These are phyloP conservation scores for Letharia columbiana DNA, from an alignment of 495 filamentous ascomycete species.

Conservation along the genomic window DNA sequence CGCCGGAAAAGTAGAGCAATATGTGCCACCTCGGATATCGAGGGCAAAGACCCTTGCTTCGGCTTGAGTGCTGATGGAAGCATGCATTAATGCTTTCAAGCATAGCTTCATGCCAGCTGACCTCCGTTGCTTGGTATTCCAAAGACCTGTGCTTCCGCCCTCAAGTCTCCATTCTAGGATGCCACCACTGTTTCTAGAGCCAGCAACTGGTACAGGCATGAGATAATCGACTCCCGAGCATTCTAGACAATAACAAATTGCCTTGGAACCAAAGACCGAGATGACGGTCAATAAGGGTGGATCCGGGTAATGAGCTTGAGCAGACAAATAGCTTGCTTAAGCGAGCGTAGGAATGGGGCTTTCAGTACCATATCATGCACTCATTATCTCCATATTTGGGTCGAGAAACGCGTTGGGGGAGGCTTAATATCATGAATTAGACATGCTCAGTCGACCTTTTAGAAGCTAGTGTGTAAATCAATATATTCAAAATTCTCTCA, in stretches of 20 bases:
- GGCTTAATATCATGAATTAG: background rate
- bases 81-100: background rate
- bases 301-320: background rate
- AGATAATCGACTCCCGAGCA: background rate
- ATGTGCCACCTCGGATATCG: too few relatives aligned
- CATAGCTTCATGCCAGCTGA: background rate
- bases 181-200: background rate
- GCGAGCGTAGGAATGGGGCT: background rate
- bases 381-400: background rate
- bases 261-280: background rate
- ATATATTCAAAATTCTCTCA: too few relatives aligned
- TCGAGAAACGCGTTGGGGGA: background rate
- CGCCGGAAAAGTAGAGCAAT: slow-evolving; percentile 44
- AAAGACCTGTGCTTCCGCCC: background rate
- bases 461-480: too few relatives aligned
- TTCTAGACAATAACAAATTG: background rate
- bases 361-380: background rate
- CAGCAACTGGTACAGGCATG: background rate
- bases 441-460: background rate
- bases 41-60: background rate
- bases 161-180: background rate
- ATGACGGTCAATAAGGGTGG: background rate
- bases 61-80: background rate
- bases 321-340: background rate
- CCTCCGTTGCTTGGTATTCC: background rate